Base-by-base conservation (phyloP, 2,329 filamentous ascomycete genomes). In the Fusarium abutilonis region DNA sequence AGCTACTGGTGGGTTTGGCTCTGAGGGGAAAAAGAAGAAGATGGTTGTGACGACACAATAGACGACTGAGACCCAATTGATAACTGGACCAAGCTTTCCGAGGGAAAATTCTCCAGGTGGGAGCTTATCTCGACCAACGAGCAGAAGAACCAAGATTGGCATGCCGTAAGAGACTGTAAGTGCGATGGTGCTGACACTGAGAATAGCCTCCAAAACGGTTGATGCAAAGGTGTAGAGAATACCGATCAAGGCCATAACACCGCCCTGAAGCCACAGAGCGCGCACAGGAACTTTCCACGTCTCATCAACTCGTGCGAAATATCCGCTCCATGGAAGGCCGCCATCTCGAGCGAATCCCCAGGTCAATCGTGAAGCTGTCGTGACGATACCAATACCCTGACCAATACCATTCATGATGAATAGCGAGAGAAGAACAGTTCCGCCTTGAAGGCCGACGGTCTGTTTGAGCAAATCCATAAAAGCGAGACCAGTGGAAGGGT, bases 401-500 rank as follows among this genome's bases (percentile, higher is more conserved):
- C 82, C 81, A 1, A 86, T 52, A 32, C 82, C 83, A 56, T 85
- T 85, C 71, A 85, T 78, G 39, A 83, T 82, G 69, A 86, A 86
- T 0, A 86, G 73, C 0, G 78, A 74, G 19, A 85, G 69, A 7
- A 86, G 73, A 0, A 77, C 76, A 1, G 78, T 76, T 10, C 73
- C 80, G n/a, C 77, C 80, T 2, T 70, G 58, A 15, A 72, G 70
- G 4, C 74, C 75, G 4, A 76, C 60, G 0, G 71, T 63, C 67
- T 77, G 39, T 19, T 77, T 70, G 41, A 82, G 70, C 2, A 84
- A 74, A 40, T 83, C 76, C 69, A 83, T 80, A 52, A 83, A 83
- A 0, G 82, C 81, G 2, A 82, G 73, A 5, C 78, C 77, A 0
- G 77, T 72, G 0, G 72, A 46, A 1, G 78, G 73, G 34, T 77